These are phyloP conservation scores for Hygrocybe punicea DNA, from an alignment of 768 basidiomycete genomes.

Conservation along the genomic window DNA sequence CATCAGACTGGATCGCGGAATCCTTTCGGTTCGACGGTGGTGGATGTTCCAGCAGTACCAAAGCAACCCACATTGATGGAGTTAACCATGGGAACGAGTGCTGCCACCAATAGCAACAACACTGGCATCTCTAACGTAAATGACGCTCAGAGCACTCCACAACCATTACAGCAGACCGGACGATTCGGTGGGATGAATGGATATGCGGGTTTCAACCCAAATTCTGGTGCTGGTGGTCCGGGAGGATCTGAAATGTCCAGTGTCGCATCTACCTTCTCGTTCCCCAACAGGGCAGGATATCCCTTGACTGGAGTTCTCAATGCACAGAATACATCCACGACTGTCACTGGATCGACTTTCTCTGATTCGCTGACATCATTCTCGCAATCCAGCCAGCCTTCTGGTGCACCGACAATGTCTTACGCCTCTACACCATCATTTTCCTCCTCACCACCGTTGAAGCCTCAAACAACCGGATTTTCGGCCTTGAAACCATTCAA, in stretches of 20 bases:
- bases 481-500: slow-evolving; percentile 77
- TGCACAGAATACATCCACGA: slow-evolving; percentile 36
- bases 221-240: slow-evolving; percentile 36
- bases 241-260: slow-evolving; percentile 58
- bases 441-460: slow-evolving; percentile 28
- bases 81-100: slow-evolving; percentile 52
- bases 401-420: slow-evolving; percentile 39
- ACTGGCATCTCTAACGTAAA: slow-evolving; percentile 10
- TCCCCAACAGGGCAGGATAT: slow-evolving; percentile 30
- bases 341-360: slow-evolving; percentile 42
- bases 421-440: slow-evolving; percentile 23
- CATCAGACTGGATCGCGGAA: slow-evolving; percentile 94
- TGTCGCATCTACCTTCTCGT: slow-evolving; percentile 71
- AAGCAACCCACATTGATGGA: slow-evolving; percentile 81
- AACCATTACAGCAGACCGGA: slow-evolving; percentile 18
- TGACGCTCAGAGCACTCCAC: slow-evolving; percentile 15
- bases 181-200: slow-evolving; percentile 23
- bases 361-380: slow-evolving; percentile 49
- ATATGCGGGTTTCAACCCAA: slow-evolving; percentile 31
- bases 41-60: slow-evolving; percentile 62
- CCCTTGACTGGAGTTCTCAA: slow-evolving; percentile 20
- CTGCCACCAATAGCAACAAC: slow-evolving; percentile 7
- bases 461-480: slow-evolving; percentile 50
- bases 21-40: slow-evolving; percentile 81
- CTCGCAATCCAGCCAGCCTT: slow-evolving; percentile 49